Evolutionary conservation across 306 rosid species (phyloP), one percentile per base, ranked within the genome.

Genomic region (Clitoria ternatea): DNA sequence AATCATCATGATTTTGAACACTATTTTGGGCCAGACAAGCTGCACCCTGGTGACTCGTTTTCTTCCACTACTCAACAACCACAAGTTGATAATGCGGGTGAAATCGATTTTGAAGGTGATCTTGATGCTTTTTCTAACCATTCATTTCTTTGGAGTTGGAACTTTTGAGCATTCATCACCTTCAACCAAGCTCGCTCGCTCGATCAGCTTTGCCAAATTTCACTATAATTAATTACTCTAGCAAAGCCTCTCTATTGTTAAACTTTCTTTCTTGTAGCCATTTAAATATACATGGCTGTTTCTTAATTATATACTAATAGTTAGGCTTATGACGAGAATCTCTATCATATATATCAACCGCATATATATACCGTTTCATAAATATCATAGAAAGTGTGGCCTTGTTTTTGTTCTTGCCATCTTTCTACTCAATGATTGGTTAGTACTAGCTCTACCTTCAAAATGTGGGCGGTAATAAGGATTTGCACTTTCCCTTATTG

Each of bases 131-230:
- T 57, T 53, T 80, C 77, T 57, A 76, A 81, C 30, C 84, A 78
- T 56, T 66, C 89, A 18, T 82, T 84, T 23, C 83, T 84, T 73
- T 79, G 83, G 82, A 75, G 76, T 74, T 89, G 96, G 96, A 86
- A 84, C 80, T 89, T 89, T 66, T 77, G 80, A 71, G 26, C n/a
- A n/a, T n/a, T n/a, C n/a, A n/a, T 54, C 47, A 18, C 50, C 15
- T 4, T 3, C 37, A 29, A 12, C 23, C 29, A n/a, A 1, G 45
- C 45, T 20, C 9, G 29, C 1, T 33, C 2, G 32, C 5, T n/a
- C n/a, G n/a, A n/a, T n/a, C n/a, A n/a, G 5, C 55, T 24, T 37
- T 23, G 26, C 30, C 42, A 56, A 10, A 24, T 37, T 35, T 14
- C 12, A 32, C 3, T 10, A n/a, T 12, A 40, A 40, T 15, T 17